A percentile compares a stretch with the other conserved stretches of the same genome.
Conservation (phyloP, 2,329 filamentous ascomycete species). For the Nannizziopsis barbatae region DNA sequence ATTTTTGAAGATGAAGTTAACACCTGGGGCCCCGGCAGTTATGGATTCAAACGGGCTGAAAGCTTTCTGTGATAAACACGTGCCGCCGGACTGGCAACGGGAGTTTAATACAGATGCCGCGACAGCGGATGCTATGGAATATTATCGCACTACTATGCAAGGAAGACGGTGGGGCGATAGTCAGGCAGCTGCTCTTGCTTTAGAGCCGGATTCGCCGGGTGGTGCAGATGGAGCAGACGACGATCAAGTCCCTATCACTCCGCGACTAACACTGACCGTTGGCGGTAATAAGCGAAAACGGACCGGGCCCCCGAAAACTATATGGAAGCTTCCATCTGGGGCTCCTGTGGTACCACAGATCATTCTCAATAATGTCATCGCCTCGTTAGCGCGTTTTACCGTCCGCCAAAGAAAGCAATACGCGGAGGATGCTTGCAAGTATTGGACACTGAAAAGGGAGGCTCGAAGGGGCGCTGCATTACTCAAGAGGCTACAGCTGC, state of each 20-base stretch:
- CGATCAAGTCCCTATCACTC: slow-evolving; percentile 31
- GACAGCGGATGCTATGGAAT: slow-evolving; percentile 71
- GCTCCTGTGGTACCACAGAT: slow-evolving; percentile 87
- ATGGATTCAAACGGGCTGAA: slow-evolving; percentile 77
- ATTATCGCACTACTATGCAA: slow-evolving; percentile 81
- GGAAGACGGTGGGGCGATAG: slow-evolving; percentile 86
- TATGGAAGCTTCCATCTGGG: slow-evolving; percentile 88
- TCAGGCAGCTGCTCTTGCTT: slow-evolving; percentile 66
- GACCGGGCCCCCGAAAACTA: slow-evolving; percentile 47
- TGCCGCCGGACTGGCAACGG: slow-evolving; percentile 73
- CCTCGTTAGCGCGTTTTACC: slow-evolving; percentile 71
- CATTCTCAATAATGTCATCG: slow-evolving; percentile 76
- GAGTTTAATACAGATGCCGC: slow-evolving; percentile 75
- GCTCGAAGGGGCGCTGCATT: slow-evolving; percentile 81
- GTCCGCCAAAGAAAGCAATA: slow-evolving; percentile 82
- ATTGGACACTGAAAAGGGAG: slow-evolving; percentile 96
- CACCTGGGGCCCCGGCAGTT: slow-evolving; percentile 63
- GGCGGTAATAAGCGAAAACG: slow-evolving; percentile 49
- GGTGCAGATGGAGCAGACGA: slow-evolving; percentile 38
- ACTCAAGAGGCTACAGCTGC: slow-evolving; percentile 82
- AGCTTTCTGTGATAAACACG: slow-evolving; percentile 92
- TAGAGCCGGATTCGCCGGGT: slow-evolving; percentile 62
- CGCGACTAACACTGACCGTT: slow-evolving; percentile 44
- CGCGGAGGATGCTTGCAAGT: slow-evolving; percentile 83
- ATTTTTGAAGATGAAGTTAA: slow-evolving; percentile 94